phyloP scores from a whole-genome alignment of 805 yeast species.

The Myxozyma neglecta region DNA sequence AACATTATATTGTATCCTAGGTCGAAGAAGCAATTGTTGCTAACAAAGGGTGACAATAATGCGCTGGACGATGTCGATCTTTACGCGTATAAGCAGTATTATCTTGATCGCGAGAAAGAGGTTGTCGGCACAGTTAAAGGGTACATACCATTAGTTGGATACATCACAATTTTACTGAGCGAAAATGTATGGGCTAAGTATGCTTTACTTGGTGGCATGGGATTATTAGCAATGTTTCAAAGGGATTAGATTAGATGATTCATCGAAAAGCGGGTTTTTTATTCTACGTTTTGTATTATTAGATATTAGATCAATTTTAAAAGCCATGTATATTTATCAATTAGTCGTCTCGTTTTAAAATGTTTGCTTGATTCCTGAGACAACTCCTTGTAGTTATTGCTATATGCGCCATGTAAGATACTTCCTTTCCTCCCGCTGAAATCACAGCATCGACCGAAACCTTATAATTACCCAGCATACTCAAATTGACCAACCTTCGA shows the following conservation, averaged over 20 bases:
- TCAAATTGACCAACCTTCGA: too few relatives aligned
- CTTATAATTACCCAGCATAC: too few relatives aligned
- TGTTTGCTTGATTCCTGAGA: too few relatives aligned
- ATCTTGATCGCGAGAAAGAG: slow-evolving; percentile 74
- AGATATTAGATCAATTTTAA: background rate
- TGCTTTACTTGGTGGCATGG: slow-evolving; percentile 72
- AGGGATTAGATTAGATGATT: slow-evolving; percentile 24
- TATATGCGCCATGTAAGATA: too few relatives aligned
- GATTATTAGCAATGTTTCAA: slow-evolving; percentile 60
- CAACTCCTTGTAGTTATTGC: too few relatives aligned
- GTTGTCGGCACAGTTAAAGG: slow-evolving; percentile 86
- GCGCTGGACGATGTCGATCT: slow-evolving; percentile 86
- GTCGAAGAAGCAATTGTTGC: slow-evolving; percentile 42
- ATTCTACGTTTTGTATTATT: background rate
- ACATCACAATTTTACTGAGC: slow-evolving; percentile 84
- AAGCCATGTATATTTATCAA: too few relatives aligned
- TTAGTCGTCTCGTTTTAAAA: too few relatives aligned
- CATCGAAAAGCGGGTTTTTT: background rate
- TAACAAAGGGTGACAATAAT: slow-evolving; percentile 97
- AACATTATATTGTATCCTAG: background rate
- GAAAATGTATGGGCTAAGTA: slow-evolving; percentile 84
- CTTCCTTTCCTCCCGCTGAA: too few relatives aligned
- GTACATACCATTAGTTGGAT: slow-evolving; percentile 86
- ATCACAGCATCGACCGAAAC: too few relatives aligned
- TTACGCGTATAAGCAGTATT: slow-evolving; percentile 72